Conservation (phyloP, 78 protist genomes). For the Creolimax fragrantissima region DNA sequence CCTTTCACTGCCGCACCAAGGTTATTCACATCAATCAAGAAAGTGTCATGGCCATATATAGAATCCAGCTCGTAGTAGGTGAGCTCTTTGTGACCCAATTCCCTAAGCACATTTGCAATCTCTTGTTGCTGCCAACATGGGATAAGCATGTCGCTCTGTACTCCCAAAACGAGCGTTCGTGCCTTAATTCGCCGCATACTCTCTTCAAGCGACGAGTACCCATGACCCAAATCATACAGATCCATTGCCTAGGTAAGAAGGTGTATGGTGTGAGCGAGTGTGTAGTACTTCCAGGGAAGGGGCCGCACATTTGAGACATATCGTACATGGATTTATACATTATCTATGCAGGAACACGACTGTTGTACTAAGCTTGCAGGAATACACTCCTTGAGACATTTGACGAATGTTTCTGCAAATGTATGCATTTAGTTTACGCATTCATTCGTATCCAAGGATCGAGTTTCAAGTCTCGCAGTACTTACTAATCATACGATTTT, state of each 20-base stretch:
- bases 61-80: conserved; percentile 39
- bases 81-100: background rate
- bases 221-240: conserved; percentile 16
- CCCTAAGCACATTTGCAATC: background rate
- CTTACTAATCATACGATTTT: too few species aligned
- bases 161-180: conserved; percentile 35
- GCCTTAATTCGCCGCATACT: background rate
- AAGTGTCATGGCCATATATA: conserved; percentile 43
- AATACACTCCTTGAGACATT: too few species aligned
- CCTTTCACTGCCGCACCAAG: conserved; percentile 42
- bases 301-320: too few species aligned
- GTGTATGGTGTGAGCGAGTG: too few species aligned
- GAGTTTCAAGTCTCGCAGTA: too few species aligned
- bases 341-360: too few species aligned
- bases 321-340: too few species aligned
- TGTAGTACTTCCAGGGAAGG: too few species aligned
- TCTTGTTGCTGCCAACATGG: conserved; percentile 32
- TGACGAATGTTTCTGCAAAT: too few species aligned
- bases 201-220: background rate
- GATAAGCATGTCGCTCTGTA: conserved; percentile 33
- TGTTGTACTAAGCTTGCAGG: too few species aligned
- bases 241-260: conserved; percentile 43
- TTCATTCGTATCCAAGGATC: too few species aligned
- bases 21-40: conserved; percentile 30
- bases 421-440: too few species aligned